A percentile compares a stretch with the other conserved stretches of the same genome.
These are phyloP conservation scores for Myrmaecium sp. DNA, from an alignment of 2,329 filamentous ascomycete genomes.

Conservation along the genomic window DNA sequence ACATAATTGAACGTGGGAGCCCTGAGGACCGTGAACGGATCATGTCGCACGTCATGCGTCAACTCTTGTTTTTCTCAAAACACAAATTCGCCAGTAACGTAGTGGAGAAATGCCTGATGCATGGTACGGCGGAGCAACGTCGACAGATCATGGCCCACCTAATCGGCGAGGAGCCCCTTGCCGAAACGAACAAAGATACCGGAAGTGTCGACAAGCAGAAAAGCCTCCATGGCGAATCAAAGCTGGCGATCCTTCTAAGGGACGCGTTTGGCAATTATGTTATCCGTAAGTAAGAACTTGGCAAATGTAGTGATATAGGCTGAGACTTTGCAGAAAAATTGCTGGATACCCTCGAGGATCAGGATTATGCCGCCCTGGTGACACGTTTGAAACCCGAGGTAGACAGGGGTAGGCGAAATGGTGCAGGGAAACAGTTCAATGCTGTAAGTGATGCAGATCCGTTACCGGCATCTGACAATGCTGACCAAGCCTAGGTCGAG, in stretches of 20 bases:
- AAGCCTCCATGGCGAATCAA: slow-evolving; percentile 47
- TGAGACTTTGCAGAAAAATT: slow-evolving; percentile 51
- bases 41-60: slow-evolving; percentile 53
- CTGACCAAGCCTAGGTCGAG: slow-evolving; percentile 19
- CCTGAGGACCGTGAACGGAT: slow-evolving; percentile 56
- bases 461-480: neutral
- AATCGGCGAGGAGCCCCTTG: no score
- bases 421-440: slow-evolving; percentile 26
- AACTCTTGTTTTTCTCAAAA: slow-evolving; percentile 64
- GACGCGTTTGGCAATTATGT: slow-evolving; percentile 95
- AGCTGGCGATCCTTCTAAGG: slow-evolving; percentile 63
- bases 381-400: slow-evolving; percentile 27
- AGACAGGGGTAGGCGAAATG: slow-evolving; percentile 24
- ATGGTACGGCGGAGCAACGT: slow-evolving; percentile 52
- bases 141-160: slow-evolving; percentile 41
- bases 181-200: slow-evolving; percentile 30
- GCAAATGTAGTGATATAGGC: neutral
- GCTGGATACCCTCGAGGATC: slow-evolving; percentile 30
- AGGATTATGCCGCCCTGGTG: slow-evolving; percentile 26
- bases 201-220: no score
- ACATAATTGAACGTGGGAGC: slow-evolving; percentile 67
- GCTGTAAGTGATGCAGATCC: slow-evolving; percentile 14
- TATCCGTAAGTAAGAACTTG: slow-evolving; percentile 55
- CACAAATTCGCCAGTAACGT: slow-evolving; percentile 97
- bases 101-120: slow-evolving; percentile 77